Evolutionary conservation across 805 yeast species (phyloP), one percentile per base, ranked within the genome.

Genomic region (Metschnikowia rubicola): DNA sequence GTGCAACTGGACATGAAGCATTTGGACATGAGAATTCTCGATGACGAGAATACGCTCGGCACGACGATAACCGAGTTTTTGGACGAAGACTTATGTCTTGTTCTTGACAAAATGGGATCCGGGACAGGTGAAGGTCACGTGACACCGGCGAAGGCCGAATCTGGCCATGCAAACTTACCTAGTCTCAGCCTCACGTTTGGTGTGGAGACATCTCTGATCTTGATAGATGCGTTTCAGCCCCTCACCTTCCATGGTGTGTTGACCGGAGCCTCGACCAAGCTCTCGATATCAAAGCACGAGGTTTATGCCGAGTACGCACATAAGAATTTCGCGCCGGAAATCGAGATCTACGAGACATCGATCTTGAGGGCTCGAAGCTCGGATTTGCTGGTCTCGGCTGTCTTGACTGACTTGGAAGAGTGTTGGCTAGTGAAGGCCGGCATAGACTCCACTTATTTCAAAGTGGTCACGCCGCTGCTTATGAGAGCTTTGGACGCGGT

Each of bases 371-470:
- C 63, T 1, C 66, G 66, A 43, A 60, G 59, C 39, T 64, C 71
- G 3, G 62, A 64, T 11, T 44, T 64, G 39, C 45, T 46, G 8
- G 47, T 61, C 7, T 47, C 43, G 6, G 26, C 65, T 10, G 54
- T 51, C 30, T 38, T 59, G 19, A 42, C 46, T 7, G 39, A 49
- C 2, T 13, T 41, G 1, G 50, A 46, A 0, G 58, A 55, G 2
- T 19, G 48, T 10, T 41, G 46, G 42, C 39, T 61, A 21, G 42
- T 64, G 2, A 38, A 50, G 3, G 43, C 58, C 0, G 52, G 55
- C 4, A 41, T 58, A 7, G 54, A 55, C 10, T 43, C 65, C n/a
- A 72, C 71, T 2, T 67, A 60, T 45, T 54, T 70, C 17, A 67
- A 69, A 41, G 42, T 66, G 9, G 58, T 56, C 28, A 39, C 57